These are phyloP conservation scores for Penicillium sp. DNA, from an alignment of 2,329 filamentous ascomycete genomes.

Conservation along the genomic window DNA sequence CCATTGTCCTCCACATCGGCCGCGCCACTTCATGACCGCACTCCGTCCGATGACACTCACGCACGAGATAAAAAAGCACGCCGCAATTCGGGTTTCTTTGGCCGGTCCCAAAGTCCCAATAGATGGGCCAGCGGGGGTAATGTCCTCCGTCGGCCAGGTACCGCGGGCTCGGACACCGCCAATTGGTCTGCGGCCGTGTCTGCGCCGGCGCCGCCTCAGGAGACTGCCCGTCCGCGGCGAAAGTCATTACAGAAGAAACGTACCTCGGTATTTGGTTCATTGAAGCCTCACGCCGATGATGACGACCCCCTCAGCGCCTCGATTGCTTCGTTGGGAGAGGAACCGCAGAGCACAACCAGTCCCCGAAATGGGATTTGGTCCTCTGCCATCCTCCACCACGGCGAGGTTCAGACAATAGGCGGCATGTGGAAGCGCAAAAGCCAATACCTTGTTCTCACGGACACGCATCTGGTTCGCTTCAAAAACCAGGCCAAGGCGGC, in stretches of 20 bases:
- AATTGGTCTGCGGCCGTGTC: constrained; percentile 26
- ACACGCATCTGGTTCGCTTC: constrained; percentile 67
- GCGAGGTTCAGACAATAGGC: constrained; percentile 69
- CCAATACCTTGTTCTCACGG: constrained; percentile 71
- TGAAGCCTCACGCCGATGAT: constrained; percentile 57
- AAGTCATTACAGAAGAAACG: constrained; percentile 50
- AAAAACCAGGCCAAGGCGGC: constrained; percentile 67
- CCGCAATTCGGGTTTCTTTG: constrained; percentile 44
- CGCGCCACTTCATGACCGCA: constrained; percentile 34
- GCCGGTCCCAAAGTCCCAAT: constrained; percentile 28
- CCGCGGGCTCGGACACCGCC: constrained; percentile 30
- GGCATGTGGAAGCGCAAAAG: constrained; percentile 72
- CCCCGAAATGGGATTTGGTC: constrained; percentile 42
- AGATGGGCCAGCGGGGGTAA: constrained; percentile 30
- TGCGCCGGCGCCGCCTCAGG: constrained; percentile 24
- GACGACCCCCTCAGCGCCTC: constrained; percentile 56
- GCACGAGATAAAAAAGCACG: constrained; percentile 37
- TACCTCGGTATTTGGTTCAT: constrained; percentile 61
- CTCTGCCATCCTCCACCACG: constrained; percentile 61
- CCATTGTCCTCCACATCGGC: constrained; percentile 28
- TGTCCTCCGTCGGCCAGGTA: constrained; percentile 30
- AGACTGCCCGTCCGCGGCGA: constrained; percentile 39
- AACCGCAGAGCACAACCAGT: constrained; percentile 41
- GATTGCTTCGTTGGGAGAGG: constrained; percentile 51
- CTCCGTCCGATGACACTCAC: constrained; percentile 40